These are phyloP conservation scores for Anthostomella pinea DNA, from an alignment of 2,329 filamentous ascomycete species.

Conservation along the genomic window DNA sequence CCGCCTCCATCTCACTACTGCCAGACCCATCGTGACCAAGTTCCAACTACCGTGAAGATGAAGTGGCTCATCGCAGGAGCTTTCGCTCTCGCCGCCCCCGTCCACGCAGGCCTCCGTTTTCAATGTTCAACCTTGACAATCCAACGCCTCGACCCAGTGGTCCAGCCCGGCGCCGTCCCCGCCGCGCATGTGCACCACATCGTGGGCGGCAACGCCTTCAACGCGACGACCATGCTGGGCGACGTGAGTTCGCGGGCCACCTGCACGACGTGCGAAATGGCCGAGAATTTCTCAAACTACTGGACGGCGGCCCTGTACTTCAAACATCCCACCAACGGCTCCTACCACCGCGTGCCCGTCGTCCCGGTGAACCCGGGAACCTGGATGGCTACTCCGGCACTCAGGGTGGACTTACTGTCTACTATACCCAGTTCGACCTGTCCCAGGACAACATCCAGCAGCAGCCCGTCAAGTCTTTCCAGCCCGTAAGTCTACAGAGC, in stretches of 20 bases:
- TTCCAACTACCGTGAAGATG: slow-evolving; percentile 12
- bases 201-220: slow-evolving; percentile 20
- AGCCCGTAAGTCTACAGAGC: slow-evolving; percentile 25
- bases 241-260: slow-evolving; percentile 12
- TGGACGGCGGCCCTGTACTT: slow-evolving; percentile 24
- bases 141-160: slow-evolving; percentile 17
- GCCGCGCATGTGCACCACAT: slow-evolving; percentile 17
- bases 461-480: slow-evolving; percentile 40
- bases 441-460: slow-evolving; percentile 18
- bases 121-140: slow-evolving; percentile 16
- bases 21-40: not conserved
- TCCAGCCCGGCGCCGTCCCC: slow-evolving; percentile 14
- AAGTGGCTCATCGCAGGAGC: slow-evolving; percentile 14
- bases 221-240: slow-evolving; percentile 14
- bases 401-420: slow-evolving; percentile 27
- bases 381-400: slow-evolving; percentile 21
- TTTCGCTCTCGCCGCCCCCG: slow-evolving; percentile 12
- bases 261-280: slow-evolving; percentile 26
- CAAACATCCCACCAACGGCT: slow-evolving; percentile 26
- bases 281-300: slow-evolving; percentile 26
- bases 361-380: slow-evolving; percentile 24
- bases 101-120: slow-evolving; percentile 18
- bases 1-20: slow-evolving; percentile 1
- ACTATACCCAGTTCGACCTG: slow-evolving; percentile 26
- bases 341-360: slow-evolving; percentile 26